Evolutionary conservation across 73 alveolate species (phyloP).

Genomic region (Paramecium caudatum): DNA sequence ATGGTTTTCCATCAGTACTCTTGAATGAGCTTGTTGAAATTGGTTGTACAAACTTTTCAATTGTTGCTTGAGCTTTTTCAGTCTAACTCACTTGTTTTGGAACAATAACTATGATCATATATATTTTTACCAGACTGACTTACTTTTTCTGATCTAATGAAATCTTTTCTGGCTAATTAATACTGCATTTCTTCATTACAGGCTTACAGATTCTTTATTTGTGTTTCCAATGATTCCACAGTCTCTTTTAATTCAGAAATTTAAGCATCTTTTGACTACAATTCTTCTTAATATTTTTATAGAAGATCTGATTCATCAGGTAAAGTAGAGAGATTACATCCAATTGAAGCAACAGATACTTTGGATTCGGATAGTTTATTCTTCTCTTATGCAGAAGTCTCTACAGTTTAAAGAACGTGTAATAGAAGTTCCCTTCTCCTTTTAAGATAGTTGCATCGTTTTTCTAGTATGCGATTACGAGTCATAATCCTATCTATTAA

Average conservation of each 20-base stretch:
- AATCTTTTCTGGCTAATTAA: background rate
- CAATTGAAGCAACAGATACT: background rate
- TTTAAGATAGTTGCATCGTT: background rate
- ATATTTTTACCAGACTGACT: background rate
- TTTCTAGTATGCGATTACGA: background rate
- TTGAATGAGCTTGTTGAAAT: conserved; percentile 1
- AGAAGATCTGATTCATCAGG: conserved; percentile 27
- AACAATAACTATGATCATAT: background rate
- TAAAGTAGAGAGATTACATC: background rate
- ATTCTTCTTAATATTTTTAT: background rate
- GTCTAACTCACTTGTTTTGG: background rate
- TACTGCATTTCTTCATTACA: conserved; percentile 31
- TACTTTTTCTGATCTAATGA: background rate
- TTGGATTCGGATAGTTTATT: conserved; percentile 1
- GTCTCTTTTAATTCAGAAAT: conserved; percentile 14
- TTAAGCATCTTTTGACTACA: background rate
- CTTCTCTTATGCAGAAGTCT: too few relatives aligned
- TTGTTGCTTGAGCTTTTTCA: conserved; percentile 5
- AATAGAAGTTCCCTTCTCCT: background rate
- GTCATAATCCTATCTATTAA: background rate
- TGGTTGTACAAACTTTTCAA: conserved; percentile 12
- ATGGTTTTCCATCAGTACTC: conserved; percentile 22
- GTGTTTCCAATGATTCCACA: background rate
- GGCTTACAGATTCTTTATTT: background rate
- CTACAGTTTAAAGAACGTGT: background rate